Evolutionary conservation across 2,329 filamentous ascomycete species (phyloP).

Genomic region (Monosporascus ibericus): DNA sequence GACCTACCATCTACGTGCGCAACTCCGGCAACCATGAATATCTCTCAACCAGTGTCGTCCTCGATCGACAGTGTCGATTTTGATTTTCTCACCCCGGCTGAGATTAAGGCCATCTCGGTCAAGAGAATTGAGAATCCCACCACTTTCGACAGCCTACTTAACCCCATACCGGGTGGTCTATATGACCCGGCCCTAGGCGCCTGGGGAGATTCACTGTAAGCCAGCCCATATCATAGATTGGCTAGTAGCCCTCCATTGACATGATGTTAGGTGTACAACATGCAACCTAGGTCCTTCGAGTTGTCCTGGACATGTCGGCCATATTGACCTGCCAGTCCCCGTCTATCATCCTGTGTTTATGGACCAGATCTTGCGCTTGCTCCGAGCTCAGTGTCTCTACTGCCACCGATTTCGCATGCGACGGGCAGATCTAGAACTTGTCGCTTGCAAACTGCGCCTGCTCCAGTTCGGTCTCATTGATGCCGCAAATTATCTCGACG

Average conservation of each 20-base stretch:
- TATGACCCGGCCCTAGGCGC: conserved; percentile 90
- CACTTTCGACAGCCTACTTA: conserved; percentile 89
- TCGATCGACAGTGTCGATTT: conserved; percentile 86
- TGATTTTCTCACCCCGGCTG: conserved; percentile 70
- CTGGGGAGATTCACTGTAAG: conserved; percentile 78
- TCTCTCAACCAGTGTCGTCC: conserved; percentile 76
- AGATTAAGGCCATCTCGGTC: conserved; percentile 86
- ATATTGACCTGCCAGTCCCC: conserved; percentile 88
- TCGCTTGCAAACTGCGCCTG: conserved; percentile 76
- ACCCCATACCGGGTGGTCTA: conserved; percentile 83
- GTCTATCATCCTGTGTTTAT: conserved; percentile 97
- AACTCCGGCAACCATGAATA: conserved; percentile 49
- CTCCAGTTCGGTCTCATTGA: conserved; percentile 76
- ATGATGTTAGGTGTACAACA: conserved; percentile 68
- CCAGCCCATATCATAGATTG: conserved; percentile 26
- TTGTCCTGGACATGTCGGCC: conserved; percentile 89
- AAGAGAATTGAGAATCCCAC: conserved; percentile 88
- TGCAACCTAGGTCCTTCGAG: conserved; percentile 76
- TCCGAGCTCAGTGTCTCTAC: conserved; percentile 84
- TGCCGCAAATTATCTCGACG: conserved; percentile 39
- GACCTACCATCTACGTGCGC: not conserved
- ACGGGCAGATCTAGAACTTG: conserved; percentile 70
- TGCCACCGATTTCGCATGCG: conserved; percentile 81
- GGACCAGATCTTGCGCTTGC: conserved; percentile 79
- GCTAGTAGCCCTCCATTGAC: not conserved